These are phyloP conservation scores for Allium fistulosum DNA, from an alignment of 106 monocot genomes.

Conservation along the genomic window DNA sequence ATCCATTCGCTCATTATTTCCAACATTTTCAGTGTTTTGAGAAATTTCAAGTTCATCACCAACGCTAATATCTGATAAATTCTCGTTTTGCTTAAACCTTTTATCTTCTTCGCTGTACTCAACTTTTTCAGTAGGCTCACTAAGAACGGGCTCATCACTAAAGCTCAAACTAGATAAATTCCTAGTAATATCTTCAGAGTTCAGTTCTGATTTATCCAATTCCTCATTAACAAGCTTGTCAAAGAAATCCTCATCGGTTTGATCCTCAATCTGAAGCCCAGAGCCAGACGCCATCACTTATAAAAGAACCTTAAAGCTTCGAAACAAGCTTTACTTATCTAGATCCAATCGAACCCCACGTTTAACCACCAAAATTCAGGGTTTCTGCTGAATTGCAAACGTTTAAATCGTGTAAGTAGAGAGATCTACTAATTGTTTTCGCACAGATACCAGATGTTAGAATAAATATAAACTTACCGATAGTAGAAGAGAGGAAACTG, in stretches of 20 bases:
- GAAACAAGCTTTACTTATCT: neutral
- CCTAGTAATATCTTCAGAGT: constrained; percentile 19
- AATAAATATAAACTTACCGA: constrained; percentile 2
- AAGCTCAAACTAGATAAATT: constrained; percentile 39
- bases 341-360: constrained; percentile 9
- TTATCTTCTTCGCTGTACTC: neutral
- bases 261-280: constrained; percentile 47
- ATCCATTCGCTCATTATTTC: neutral
- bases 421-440: neutral
- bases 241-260: constrained; percentile 93
- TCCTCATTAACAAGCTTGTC: constrained; percentile 70
- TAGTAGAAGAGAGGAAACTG: neutral
- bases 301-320: neutral
- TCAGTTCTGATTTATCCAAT: constrained; percentile 16
- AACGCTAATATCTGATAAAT: constrained; percentile 34
- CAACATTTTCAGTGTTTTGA: constrained; percentile 7
- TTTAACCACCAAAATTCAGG: neutral
- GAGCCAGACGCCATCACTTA: constrained; percentile 27
- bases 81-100: constrained; percentile 5
- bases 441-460: neutral
- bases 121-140: constrained; percentile 6
- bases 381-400: neutral
- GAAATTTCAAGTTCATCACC: constrained; percentile 13
- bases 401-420: neutral
- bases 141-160: constrained; percentile 10